These are phyloP conservation scores for Gentiana dahurica DNA, from an alignment of 257 asterid species.

Conservation along the genomic window DNA sequence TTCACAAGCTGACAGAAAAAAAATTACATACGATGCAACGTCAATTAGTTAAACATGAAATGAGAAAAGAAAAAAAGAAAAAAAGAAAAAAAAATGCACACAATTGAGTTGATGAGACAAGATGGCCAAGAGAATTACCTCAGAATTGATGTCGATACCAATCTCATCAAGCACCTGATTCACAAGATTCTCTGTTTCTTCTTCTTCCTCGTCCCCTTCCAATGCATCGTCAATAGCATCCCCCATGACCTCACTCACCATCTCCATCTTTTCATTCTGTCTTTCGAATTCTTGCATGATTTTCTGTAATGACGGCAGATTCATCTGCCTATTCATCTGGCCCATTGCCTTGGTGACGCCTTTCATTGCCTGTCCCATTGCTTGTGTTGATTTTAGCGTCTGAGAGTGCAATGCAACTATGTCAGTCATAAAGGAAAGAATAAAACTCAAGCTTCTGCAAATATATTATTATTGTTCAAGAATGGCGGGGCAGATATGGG, in stretches of 20 bases:
- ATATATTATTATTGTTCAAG: too few relatives aligned
- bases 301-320: constrained; percentile 86
- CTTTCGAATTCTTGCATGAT: constrained; percentile 98
- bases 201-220: constrained; percentile 99
- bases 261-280: constrained; percentile 97
- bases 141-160: constrained; percentile 79
- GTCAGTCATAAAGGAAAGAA: too few relatives aligned
- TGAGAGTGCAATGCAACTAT: constrained; percentile 12
- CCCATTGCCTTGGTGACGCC: constrained; percentile 99
- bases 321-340: constrained; percentile 98
- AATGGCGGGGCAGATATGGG: too few relatives aligned
- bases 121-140: constrained; percentile 36
- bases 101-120: not conserved
- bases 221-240: constrained; percentile 97
- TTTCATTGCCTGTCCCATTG: constrained; percentile 99
- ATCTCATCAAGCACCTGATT: constrained; percentile 97
- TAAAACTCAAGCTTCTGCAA: too few relatives aligned
- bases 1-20: constrained; percentile 51
- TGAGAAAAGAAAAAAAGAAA: too few relatives aligned
- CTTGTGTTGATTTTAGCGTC: constrained; percentile 97
- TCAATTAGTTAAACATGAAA: too few relatives aligned
- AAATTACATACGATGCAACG: not conserved
- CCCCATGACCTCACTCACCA: constrained; percentile 88
- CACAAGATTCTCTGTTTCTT: constrained; percentile 92
- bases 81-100: not conserved